Evolutionary conservation across 1,284 basidiomycete genomes (phyloP).

Genomic region (Malassezia dermatis): DNA sequence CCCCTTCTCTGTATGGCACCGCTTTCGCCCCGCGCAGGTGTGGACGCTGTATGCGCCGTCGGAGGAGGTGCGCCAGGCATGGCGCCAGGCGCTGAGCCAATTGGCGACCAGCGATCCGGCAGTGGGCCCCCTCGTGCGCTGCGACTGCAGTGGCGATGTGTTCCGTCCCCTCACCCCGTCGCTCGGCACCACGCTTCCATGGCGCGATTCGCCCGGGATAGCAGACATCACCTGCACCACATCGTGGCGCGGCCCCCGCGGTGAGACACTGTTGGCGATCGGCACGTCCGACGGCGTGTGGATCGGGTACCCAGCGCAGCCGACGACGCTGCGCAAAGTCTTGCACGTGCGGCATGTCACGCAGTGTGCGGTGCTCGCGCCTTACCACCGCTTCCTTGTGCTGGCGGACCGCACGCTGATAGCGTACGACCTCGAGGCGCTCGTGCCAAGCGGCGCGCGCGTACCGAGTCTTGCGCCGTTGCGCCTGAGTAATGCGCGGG

Average conservation of each 20-base stretch:
- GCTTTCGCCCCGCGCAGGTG: slow-evolving; percentile 27
- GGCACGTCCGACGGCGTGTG: slow-evolving; percentile 92
- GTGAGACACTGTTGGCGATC: slow-evolving; percentile 72
- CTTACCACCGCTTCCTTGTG: slow-evolving; percentile 89
- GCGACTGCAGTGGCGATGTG: not conserved
- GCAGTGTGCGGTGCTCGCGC: slow-evolving; percentile 85
- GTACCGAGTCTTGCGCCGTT: slow-evolving; percentile 56
- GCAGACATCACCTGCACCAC: slow-evolving; percentile 86
- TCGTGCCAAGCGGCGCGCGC: slow-evolving; percentile 73
- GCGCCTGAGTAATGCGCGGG: slow-evolving; percentile 73
- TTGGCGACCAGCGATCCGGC: slow-evolving; percentile 61
- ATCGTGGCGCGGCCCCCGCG: slow-evolving; percentile 56
- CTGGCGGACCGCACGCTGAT: slow-evolving; percentile 68
- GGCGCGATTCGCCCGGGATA: slow-evolving; percentile 55
- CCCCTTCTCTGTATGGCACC: slow-evolving; percentile 38
- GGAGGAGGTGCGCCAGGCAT: slow-evolving; percentile 63
- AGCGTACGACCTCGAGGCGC: slow-evolving; percentile 78
- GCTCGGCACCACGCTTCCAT: slow-evolving; percentile 38
- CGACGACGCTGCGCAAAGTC: slow-evolving; percentile 74
- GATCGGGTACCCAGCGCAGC: slow-evolving; percentile 84
- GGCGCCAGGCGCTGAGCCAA: slow-evolving; percentile 52
- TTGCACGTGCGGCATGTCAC: slow-evolving; percentile 80
- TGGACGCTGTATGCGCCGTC: slow-evolving; percentile 71
- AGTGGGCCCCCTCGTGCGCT: not conserved
- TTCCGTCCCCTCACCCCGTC: not conserved